Evolutionary conservation across 2,329 filamentous ascomycete genomes (phyloP), one percentile per base, ranked within the genome.

Genomic region (Cercospora sojina): DNA sequence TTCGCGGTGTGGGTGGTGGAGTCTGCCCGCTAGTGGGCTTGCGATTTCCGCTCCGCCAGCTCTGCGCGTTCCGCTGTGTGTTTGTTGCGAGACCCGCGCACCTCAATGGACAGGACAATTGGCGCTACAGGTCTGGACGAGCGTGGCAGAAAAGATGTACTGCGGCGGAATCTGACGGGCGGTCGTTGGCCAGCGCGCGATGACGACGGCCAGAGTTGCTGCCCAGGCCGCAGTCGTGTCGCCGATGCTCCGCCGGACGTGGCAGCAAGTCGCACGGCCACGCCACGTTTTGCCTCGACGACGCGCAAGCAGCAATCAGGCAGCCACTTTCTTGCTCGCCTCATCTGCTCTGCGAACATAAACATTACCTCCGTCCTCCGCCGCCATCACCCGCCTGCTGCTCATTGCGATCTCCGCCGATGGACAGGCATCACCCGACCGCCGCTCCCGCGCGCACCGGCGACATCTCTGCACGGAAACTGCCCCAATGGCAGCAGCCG

Each of bases 1-100:
- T 25, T 53, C 47, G 59, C 47, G 43, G 43, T 35, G n/a, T 62
- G n/a, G 31, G 47, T 20, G 23, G 16, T 13, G 29, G 20, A 27
- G 20, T 62, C 60, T 20, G 60, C 60, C 60, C 49, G 47, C 59
- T 62, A 62, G 47, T 56, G 60, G 60, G 60, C 60, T 25, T n/a
- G 18, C 60, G 43, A 9, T 4, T n/a, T 62, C 60, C 47, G 60
- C 60, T 62, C 47, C 60, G 60, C 60, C 60, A 62, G 60, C 47
- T 55, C 49, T 62, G 49, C 10, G 59, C 58, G 13, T 12, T 31
- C 32, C 23, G 38, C n/a, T 51, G 41, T 29, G 51, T 49, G 25
- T 32, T 56, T 32, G 51, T n/a, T 56, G 51, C 29, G 51, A 29
- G 25, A 31, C 12, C 20, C 8, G 8, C 20, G 7, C 51, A 56